Conservation (phyloP, 2,329 filamentous ascomycete species). For the Byssochlamys sp. region DNA sequence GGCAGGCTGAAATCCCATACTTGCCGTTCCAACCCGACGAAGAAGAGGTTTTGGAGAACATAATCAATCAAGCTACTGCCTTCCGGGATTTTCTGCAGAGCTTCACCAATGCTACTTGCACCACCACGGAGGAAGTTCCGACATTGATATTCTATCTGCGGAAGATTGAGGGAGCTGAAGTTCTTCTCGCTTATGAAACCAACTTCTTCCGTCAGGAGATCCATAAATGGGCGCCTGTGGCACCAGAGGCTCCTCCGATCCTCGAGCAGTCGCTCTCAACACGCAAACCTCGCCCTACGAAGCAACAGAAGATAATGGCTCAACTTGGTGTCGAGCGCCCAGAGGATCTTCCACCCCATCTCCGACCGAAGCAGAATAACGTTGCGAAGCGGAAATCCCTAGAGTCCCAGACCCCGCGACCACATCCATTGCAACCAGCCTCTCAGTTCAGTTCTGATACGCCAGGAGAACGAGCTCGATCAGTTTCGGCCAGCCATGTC, state of each 20-base stretch:
- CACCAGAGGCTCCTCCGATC: slow-evolving; percentile 73
- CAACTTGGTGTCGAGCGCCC: slow-evolving; percentile 82
- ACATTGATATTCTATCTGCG: slow-evolving; percentile 89
- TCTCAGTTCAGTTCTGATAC: slow-evolving; percentile 16
- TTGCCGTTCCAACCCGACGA: slow-evolving; percentile 95
- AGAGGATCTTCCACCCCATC: slow-evolving; percentile 75
- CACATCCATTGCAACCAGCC: slow-evolving; percentile 21
- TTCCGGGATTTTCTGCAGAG: slow-evolving; percentile 75
- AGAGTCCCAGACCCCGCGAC: slow-evolving; percentile 28
- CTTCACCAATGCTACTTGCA: slow-evolving; percentile 71
- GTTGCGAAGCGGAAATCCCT: slow-evolving; percentile 60
- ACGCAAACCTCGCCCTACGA: slow-evolving; percentile 88
- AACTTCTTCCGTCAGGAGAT: slow-evolving; percentile 94
- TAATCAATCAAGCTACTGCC: slow-evolving; percentile 71
- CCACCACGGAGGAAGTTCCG: slow-evolving; percentile 74
- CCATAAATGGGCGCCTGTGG: slow-evolving; percentile 88
- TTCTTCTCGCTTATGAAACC: slow-evolving; percentile 83
- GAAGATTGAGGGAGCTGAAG: slow-evolving; percentile 94
- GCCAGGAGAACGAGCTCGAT: slow-evolving; percentile 19
- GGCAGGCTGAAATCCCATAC: slow-evolving; percentile 69
- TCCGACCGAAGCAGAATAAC: slow-evolving; percentile 67
- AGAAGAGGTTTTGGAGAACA: slow-evolving; percentile 72
- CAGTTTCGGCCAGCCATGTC: slow-evolving; percentile 21
- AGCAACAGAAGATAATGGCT: slow-evolving; percentile 87
- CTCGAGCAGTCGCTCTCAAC: slow-evolving; percentile 83